Evolutionary conservation across 306 rosid genomes (phyloP), one percentile per base, ranked within the genome.

Genomic region (Cicer chorassanicum): DNA sequence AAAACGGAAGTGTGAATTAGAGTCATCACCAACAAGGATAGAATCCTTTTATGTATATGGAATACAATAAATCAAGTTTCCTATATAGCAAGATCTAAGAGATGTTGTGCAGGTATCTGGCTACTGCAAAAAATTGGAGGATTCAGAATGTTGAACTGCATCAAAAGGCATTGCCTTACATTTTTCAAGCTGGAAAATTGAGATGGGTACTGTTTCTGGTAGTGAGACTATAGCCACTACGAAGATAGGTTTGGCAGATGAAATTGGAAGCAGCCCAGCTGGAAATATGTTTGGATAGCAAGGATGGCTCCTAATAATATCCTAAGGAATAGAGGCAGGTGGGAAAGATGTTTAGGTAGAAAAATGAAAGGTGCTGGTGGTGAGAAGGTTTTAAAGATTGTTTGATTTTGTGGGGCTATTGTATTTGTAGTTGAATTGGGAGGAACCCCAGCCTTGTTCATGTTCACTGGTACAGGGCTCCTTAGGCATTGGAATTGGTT

Each of bases 11-110:
- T 24, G 29, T 54, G 7, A 44, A 45, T 34, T 29, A 2, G 57
- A 24, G 46, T 34, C 69, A 44, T 59, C 44, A 39, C 48, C 64
- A 70, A 53, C 63, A 53, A 36, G 18, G 75, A 38, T n/a, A 6
- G 18, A 15, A 48, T n/a, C 34, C 7, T 68, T 2, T 50, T 14
- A n/a, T 55, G 6, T 44, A 12, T 29, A 61, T 39, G 68, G 40
- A 39, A 11, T 16, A 14, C n/a, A 41, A 63, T 34, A 40, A 7
- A 63, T 63, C 68, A 40, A 14, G 68, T 40, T 14, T 63, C 68
- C n/a, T 8, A n/a, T 39, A 39, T 4, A 39, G 49, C 41, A 41
- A 63, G 49, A 7, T 40, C 7, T 40, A 63, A 9, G 45, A 63
- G 68, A 39, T n/a, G 49, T 9, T 46, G 51, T n/a, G 13, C 51